These are phyloP conservation scores for Mucor mucedo DNA, from an alignment of 371 early-diverging fungal genomes.

Conservation along the genomic window DNA sequence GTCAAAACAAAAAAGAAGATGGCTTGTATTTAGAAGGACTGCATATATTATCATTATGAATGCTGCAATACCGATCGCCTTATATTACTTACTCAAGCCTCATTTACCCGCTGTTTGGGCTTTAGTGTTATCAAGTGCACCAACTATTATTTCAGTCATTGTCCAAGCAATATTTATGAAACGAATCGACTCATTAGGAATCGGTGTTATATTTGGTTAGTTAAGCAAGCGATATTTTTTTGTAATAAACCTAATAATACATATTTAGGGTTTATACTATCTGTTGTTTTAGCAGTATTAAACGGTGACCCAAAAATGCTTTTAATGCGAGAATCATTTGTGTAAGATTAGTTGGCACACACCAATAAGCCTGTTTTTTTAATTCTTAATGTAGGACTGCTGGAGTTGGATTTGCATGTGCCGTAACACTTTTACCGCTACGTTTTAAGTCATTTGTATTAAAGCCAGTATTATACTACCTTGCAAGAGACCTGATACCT, in stretches of 20 bases:
- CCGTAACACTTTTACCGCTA: constrained; percentile 41
- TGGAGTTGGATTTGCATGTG: constrained; percentile 37
- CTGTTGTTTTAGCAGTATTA: constrained; percentile 47
- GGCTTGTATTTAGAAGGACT: constrained; percentile 17
- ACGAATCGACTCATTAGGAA: constrained; percentile 42
- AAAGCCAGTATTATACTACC: constrained; percentile 48
- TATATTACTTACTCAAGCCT: constrained; percentile 42
- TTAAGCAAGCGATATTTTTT: background rate
- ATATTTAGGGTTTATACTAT: constrained; percentile 45
- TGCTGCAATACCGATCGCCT: constrained; percentile 42
- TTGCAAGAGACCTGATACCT: constrained; percentile 42
- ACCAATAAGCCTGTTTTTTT: constrained; percentile 1
- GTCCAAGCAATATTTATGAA: constrained; percentile 38
- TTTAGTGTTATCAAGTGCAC: constrained; percentile 44
- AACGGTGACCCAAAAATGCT: constrained; percentile 54
- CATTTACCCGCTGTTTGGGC: constrained; percentile 50
- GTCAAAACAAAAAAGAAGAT: constrained; percentile 22
- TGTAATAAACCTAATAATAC: background rate
- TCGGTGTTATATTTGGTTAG: constrained; percentile 46
- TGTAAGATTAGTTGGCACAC: constrained; percentile 20
- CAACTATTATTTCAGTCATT: constrained; percentile 44
- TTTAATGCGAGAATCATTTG: constrained; percentile 55
- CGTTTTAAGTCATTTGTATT: constrained; percentile 38
- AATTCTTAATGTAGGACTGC: constrained; percentile 30
- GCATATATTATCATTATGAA: constrained; percentile 40